Conservation (phyloP, 148 eudicot species). For the Nepenthes mirabilis region DNA sequence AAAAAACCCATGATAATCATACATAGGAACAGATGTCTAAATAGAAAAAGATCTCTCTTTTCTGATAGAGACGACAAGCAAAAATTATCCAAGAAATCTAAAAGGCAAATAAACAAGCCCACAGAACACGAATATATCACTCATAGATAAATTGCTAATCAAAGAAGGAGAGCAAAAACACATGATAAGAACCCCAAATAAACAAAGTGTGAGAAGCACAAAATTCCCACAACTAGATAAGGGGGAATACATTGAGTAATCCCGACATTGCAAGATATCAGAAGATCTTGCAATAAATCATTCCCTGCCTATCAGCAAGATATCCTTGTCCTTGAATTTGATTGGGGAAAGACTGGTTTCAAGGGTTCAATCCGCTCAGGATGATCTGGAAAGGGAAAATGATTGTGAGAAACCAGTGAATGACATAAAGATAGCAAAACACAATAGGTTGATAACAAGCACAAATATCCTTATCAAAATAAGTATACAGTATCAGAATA, state of each 20-base stretch:
- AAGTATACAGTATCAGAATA: too few species aligned
- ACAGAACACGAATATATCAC: too few species aligned
- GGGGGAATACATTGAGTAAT: conserved; percentile 12
- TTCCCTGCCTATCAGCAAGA: conserved; percentile 7
- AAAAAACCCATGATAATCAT: too few species aligned
- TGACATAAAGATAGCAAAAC: neutral
- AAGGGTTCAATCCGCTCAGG: neutral
- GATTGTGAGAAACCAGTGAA: neutral
- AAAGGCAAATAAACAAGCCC: too few species aligned
- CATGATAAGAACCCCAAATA: neutral
- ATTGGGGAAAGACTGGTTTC: neutral
- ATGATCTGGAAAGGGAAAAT: conserved; percentile 1
- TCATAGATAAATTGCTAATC: too few species aligned
- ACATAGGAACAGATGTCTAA: too few species aligned
- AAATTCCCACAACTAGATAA: neutral
- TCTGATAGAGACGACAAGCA: too few species aligned
- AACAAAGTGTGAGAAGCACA: neutral
- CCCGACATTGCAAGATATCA: conserved; percentile 17
- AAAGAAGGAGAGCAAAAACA: neutral
- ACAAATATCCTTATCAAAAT: too few species aligned
- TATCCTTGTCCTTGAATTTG: conserved; percentile 5
- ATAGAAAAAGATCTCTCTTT: too few species aligned
- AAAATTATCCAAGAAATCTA: too few species aligned
- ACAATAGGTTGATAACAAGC: neutral
- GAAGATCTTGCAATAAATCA: conserved; percentile 10